These are phyloP conservation scores for Huntiella abstrusa DNA, from an alignment of 2,329 filamentous ascomycete species.

Conservation along the genomic window DNA sequence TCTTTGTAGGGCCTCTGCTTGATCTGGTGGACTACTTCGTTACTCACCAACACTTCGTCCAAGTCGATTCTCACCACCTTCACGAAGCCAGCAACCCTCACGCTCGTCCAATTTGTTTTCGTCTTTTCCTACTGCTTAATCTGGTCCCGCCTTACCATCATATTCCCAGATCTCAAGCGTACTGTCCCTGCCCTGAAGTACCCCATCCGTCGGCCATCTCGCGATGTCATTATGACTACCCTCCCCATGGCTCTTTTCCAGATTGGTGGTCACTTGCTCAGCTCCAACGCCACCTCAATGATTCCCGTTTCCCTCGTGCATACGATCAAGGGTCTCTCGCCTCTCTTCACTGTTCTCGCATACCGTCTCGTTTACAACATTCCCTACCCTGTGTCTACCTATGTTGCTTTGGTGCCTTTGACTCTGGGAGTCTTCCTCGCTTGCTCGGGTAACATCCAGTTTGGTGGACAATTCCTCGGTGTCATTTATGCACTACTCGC, in stretches of 20 bases:
- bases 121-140: slow-evolving; percentile 76
- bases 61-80: slow-evolving; percentile 92
- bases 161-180: slow-evolving; percentile 52
- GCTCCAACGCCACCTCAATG: slow-evolving; percentile 79
- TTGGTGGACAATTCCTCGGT: slow-evolving; percentile 76
- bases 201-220: slow-evolving; percentile 62
- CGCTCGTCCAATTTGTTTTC: slow-evolving; percentile 81
- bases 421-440: slow-evolving; percentile 91
- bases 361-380: slow-evolving; percentile 83
- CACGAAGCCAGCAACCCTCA: slow-evolving; percentile 77
- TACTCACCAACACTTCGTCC: slow-evolving; percentile 90
- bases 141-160: slow-evolving; percentile 53
- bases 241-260: slow-evolving; percentile 87
- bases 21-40: slow-evolving; percentile 88
- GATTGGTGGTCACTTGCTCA: slow-evolving; percentile 81
- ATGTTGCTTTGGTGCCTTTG: slow-evolving; percentile 73
- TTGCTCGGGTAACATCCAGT: slow-evolving; percentile 62
- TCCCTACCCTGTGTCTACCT: slow-evolving; percentile 70
- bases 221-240: slow-evolving; percentile 68
- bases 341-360: slow-evolving; percentile 83
- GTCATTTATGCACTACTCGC: slow-evolving; percentile 74
- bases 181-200: slow-evolving; percentile 63
- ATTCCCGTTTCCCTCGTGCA: slow-evolving; percentile 95
- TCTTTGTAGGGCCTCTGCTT: slow-evolving; percentile 54
- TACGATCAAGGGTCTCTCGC: slow-evolving; percentile 94